Conservation (phyloP, 495 filamentous ascomycete genomes). For the Elasticomyces elasticus region DNA sequence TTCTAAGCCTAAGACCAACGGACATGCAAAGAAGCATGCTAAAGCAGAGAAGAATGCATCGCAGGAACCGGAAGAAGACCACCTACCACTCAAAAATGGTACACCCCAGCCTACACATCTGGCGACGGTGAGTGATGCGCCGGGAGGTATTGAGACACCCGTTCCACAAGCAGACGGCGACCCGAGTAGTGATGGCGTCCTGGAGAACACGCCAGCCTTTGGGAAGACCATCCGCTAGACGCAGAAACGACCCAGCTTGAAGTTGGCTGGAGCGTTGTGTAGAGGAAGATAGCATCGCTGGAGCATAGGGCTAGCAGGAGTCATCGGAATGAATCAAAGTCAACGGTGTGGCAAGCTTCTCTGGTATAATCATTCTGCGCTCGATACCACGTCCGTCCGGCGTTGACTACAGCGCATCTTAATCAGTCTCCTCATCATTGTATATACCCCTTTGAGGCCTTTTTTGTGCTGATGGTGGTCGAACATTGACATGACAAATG, state of each 20-base stretch:
- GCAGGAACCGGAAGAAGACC: not conserved
- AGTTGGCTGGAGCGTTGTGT: not conserved
- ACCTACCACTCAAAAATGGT: not conserved
- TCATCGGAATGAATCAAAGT: too few species aligned
- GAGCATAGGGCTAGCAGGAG: too few species aligned
- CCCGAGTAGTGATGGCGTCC: not conserved
- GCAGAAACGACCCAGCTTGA: not conserved
- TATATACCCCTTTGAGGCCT: too few species aligned
- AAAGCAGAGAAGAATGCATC: not conserved
- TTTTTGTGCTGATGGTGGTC: too few species aligned
- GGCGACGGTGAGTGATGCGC: not conserved
- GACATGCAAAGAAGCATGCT: constrained; percentile 6
- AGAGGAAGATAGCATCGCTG: not conserved
- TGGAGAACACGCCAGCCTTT: constrained; percentile 13
- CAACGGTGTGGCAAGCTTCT: too few species aligned
- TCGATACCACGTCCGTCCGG: too few species aligned
- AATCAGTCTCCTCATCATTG: too few species aligned
- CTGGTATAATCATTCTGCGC: too few species aligned
- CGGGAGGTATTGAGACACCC: constrained; percentile 2
- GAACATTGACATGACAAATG: too few species aligned
- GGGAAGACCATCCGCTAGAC: constrained; percentile 9
- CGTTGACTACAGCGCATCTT: too few species aligned
- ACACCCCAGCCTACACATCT: not conserved
- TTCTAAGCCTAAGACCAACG: constrained; percentile 6
- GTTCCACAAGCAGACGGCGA: not conserved